These are phyloP conservation scores for Kodamaea laetipori DNA, from an alignment of 805 yeast genomes.

Conservation along the genomic window DNA sequence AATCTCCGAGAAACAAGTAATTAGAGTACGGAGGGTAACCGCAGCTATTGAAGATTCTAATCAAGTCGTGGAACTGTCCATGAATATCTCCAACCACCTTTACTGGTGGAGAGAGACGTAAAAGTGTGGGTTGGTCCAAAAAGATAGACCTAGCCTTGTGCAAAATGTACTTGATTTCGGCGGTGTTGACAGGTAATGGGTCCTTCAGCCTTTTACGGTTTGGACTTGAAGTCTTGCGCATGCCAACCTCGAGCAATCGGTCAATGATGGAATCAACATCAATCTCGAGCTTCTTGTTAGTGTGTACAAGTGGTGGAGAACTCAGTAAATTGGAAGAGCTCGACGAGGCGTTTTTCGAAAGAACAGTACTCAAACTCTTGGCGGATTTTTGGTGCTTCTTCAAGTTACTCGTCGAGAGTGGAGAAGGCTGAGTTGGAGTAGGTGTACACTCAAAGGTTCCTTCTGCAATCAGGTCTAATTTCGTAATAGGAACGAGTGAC, in stretches of 20 bases:
- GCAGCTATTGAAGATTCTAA: slow-evolving; percentile 57
- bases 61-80: slow-evolving; percentile 60
- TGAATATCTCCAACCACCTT: slow-evolving; percentile 85
- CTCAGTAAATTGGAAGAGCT: slow-evolving; percentile 21
- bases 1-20: slow-evolving; percentile 59
- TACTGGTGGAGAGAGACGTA: slow-evolving; percentile 73
- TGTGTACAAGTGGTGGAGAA: slow-evolving; percentile 26
- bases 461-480: slow-evolving; percentile 27
- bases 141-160: slow-evolving; percentile 61
- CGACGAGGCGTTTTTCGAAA: slow-evolving; percentile 16
- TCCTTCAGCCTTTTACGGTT: slow-evolving; percentile 33
- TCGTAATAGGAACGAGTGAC: slow-evolving; percentile 7
- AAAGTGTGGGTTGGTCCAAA: slow-evolving; percentile 62
- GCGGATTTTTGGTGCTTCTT: slow-evolving; percentile 14
- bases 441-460: slow-evolving; percentile 21
- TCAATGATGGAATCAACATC: slow-evolving; percentile 67
- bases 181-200: slow-evolving; percentile 51
- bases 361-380: slow-evolving; percentile 10
- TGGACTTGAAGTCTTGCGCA: slow-evolving; percentile 17
- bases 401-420: slow-evolving; percentile 14
- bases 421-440: slow-evolving; percentile 12
- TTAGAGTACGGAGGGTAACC: slow-evolving; percentile 62
- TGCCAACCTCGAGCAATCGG: slow-evolving; percentile 55
- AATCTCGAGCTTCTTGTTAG: slow-evolving; percentile 31
- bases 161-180: slow-evolving; percentile 60